A percentile compares a stretch with the other conserved stretches of the same genome.
Conservation (phyloP, 257 asterid species). For the Pogostemon cablin region DNA sequence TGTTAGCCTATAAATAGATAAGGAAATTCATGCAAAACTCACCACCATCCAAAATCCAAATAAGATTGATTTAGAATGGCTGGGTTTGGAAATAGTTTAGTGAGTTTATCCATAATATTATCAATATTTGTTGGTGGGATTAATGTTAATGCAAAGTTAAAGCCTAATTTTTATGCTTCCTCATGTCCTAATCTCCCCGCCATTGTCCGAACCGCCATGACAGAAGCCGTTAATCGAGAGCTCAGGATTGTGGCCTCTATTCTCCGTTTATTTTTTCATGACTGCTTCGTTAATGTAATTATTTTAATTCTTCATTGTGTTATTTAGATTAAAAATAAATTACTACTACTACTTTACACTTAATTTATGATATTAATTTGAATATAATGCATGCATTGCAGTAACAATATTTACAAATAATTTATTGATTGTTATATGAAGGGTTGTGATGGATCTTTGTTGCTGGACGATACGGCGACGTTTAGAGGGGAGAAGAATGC, state of each 20-base stretch:
- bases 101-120: conserved; percentile 25
- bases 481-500: conserved; percentile 69
- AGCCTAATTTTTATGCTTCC: conserved; percentile 45
- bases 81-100: not conserved
- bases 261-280: conserved; percentile 67
- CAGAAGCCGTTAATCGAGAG: conserved; percentile 48
- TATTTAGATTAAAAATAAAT: no score
- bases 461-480: conserved; percentile 57
- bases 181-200: conserved; percentile 47
- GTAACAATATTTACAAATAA: no score
- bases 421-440: conserved; percentile 2
- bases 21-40: no score
- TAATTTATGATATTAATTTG: not conserved
- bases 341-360: no score
- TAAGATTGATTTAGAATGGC: no score
- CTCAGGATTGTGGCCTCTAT: conserved; percentile 55
- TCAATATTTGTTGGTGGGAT: not conserved
- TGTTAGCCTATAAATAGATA: no score
- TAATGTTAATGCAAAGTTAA: conserved; percentile 51
- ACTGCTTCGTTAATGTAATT: conserved; percentile 60
- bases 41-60: no score
- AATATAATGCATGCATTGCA: no score
- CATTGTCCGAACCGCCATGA: conserved; percentile 48
- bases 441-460: conserved; percentile 84
- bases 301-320: no score